These are phyloP conservation scores for Colletotrichum karsti DNA, from an alignment of 2,329 filamentous ascomycete genomes.

Conservation along the genomic window DNA sequence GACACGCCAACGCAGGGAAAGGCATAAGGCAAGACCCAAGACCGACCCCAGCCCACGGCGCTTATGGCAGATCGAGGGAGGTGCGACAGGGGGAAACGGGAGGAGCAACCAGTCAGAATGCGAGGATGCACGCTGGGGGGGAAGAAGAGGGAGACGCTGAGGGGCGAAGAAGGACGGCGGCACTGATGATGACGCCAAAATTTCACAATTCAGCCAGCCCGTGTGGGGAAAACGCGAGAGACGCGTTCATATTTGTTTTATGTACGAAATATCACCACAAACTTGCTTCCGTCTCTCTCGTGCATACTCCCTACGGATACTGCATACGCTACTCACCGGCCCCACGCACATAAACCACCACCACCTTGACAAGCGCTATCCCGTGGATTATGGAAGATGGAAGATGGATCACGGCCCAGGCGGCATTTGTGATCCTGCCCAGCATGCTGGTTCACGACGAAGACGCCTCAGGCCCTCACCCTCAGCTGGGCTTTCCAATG, in stretches of 20 bases:
- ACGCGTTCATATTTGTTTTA: slow-evolving; percentile 18
- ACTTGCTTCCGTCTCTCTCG: too few relatives aligned
- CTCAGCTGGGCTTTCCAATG: not conserved
- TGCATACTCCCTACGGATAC: not conserved
- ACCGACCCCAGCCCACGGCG: slow-evolving; percentile 16
- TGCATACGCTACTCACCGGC: not conserved
- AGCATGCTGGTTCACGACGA: too few relatives aligned
- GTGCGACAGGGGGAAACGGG: slow-evolving; percentile 18
- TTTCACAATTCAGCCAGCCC: slow-evolving; percentile 5
- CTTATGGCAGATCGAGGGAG: slow-evolving; percentile 28
- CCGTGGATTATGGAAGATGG: slow-evolving; percentile 1
- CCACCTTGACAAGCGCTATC: slow-evolving; percentile 1
- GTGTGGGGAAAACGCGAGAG: slow-evolving; percentile 20
- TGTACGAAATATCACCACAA: not conserved
- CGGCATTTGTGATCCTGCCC: slow-evolving; percentile 18
- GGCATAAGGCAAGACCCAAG: slow-evolving; percentile 16
- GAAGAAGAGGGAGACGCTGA: not conserved
- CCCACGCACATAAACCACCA: slow-evolving; percentile 6
- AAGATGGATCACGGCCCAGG: slow-evolving; percentile 4
- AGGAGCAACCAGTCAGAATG: not conserved
- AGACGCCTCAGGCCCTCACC: too few relatives aligned
- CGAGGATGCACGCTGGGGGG: not conserved
- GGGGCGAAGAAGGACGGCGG: not conserved
- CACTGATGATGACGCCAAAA: slow-evolving; percentile 24
- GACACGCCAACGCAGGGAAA: slow-evolving; percentile 18